Percentiles rank a stretch among this genome's conserved stretches.
These are phyloP conservation scores for Calonectria hongkongensis DNA, from an alignment of 2,329 filamentous ascomycete genomes.

Conservation along the genomic window DNA sequence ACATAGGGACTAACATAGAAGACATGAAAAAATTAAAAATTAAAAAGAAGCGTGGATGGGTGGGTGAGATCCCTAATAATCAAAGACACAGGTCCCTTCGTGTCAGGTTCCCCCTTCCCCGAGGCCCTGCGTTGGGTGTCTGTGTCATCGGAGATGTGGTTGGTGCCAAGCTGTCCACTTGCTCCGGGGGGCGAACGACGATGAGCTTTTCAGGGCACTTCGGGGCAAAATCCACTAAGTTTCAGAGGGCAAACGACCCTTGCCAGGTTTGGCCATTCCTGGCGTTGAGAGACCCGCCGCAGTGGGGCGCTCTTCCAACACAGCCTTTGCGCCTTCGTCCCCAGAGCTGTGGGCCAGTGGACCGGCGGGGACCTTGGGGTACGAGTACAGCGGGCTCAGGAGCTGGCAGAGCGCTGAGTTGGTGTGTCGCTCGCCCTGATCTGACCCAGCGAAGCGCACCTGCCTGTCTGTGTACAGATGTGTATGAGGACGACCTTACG, in stretches of 20 bases:
- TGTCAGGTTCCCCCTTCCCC: slow-evolving; percentile 24
- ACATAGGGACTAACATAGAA: not conserved
- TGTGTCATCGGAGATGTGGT: slow-evolving; percentile 30
- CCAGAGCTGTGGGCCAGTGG: slow-evolving; percentile 28
- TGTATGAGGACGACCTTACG: not conserved
- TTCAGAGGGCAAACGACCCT: slow-evolving; percentile 37
- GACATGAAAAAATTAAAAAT: not conserved
- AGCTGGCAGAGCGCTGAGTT: slow-evolving; percentile 36
- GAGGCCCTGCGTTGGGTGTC: slow-evolving; percentile 16
- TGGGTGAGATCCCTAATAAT: slow-evolving; percentile 14
- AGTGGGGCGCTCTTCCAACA: slow-evolving; percentile 34
- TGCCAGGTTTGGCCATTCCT: slow-evolving; percentile 29
- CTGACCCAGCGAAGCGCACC: slow-evolving; percentile 29
- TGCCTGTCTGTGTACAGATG: not conserved
- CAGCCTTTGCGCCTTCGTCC: slow-evolving; percentile 34
- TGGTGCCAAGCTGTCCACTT: slow-evolving; percentile 26
- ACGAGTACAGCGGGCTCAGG: slow-evolving; percentile 34
- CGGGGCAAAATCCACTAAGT: slow-evolving; percentile 32
- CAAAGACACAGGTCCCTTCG: not conserved
- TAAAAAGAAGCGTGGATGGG: not conserved
- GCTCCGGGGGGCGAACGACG: slow-evolving; percentile 2
- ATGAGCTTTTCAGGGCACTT: slow-evolving; percentile 21
- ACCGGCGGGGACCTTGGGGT: slow-evolving; percentile 15
- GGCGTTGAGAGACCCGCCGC: slow-evolving; percentile 25
- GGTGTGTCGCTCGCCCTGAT: slow-evolving; percentile 21